Percentiles rank a stretch among this genome's conserved stretches.
phyloP scores from a whole-genome alignment of 2,329 filamentous ascomycete genomes.

The Harringtonia aguacate region DNA sequence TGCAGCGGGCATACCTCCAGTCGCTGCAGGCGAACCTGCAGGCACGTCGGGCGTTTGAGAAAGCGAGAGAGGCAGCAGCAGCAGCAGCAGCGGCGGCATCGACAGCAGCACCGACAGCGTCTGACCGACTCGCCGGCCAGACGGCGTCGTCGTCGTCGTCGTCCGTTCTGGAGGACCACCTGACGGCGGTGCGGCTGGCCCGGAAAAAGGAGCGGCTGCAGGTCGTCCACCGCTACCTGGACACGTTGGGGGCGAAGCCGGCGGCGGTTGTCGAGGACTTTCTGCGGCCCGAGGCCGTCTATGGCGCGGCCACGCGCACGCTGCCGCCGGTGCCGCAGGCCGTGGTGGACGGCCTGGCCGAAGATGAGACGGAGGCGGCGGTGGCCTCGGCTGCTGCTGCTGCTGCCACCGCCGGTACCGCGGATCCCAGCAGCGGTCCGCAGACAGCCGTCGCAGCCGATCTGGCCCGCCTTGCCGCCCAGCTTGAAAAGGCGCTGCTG shows the following conservation, averaged over 20 bases:
- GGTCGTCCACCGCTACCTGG: constrained; percentile 39
- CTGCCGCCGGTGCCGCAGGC: constrained; percentile 42
- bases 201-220: constrained; percentile 40
- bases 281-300: constrained; percentile 37
- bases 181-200: constrained; percentile 38
- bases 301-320: constrained; percentile 26
- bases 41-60: constrained; percentile 30
- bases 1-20: constrained; percentile 44
- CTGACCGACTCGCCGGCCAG: neutral
- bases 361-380: constrained; percentile 19
- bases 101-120: neutral
- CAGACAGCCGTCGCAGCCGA: constrained; percentile 24
- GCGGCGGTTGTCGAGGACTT: constrained; percentile 27
- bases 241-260: constrained; percentile 39
- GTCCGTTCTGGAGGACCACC: constrained; percentile 34
- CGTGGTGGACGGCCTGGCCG: constrained; percentile 37
- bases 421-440: too few relatives aligned
- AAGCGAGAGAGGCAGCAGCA: constrained; percentile 12
- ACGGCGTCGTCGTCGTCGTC: neutral
- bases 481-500: constrained; percentile 47
- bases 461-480: constrained; percentile 35
- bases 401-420: neutral
- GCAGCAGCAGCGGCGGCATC: constrained; percentile 2
- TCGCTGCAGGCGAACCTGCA: constrained; percentile 41
- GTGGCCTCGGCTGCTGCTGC: neutral